A percentile compares a stretch with the other conserved stretches of the same genome.
phyloP scores from a whole-genome alignment of 2,329 filamentous ascomycete species.

The Cordyceps militaris region DNA sequence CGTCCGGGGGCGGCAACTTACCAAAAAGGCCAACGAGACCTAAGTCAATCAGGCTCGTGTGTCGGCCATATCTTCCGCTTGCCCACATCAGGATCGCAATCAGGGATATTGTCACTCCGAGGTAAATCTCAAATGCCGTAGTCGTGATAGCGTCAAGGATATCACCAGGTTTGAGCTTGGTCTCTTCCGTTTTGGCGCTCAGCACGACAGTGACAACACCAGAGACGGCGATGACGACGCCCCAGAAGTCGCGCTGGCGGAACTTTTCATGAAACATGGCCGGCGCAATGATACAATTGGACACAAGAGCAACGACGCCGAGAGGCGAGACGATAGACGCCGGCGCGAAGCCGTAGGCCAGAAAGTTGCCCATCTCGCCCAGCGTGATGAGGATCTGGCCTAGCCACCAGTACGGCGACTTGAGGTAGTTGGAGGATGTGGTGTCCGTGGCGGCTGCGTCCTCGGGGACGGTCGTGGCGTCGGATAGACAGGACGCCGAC shows the following conservation, averaged over 20 bases:
- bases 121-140: conserved; percentile 85
- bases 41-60: conserved; percentile 83
- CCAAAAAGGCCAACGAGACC: conserved; percentile 91
- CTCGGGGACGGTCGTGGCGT: conserved; percentile 19
- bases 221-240: conserved; percentile 77
- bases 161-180: conserved; percentile 81
- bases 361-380: conserved; percentile 91
- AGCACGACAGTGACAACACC: conserved; percentile 90
- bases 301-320: conserved; percentile 92
- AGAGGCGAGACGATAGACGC: conserved; percentile 95
- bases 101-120: conserved; percentile 65
- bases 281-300: conserved; percentile 94
- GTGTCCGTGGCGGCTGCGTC: conserved; percentile 27
- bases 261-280: conserved; percentile 90
- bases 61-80: conserved; percentile 76
- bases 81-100: conserved; percentile 74
- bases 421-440: conserved; percentile 65
- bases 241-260: conserved; percentile 74
- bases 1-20: conserved; percentile 33
- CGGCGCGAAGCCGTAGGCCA: conserved; percentile 95
- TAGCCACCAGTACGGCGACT: conserved; percentile 92
- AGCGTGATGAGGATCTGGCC: conserved; percentile 89
- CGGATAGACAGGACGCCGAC: conserved; percentile 42
- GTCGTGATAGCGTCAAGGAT: conserved; percentile 85
- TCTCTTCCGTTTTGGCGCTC: conserved; percentile 83